phyloP scores from a whole-genome alignment of 495 filamentous ascomycete species.

The Tuber borchii region DNA sequence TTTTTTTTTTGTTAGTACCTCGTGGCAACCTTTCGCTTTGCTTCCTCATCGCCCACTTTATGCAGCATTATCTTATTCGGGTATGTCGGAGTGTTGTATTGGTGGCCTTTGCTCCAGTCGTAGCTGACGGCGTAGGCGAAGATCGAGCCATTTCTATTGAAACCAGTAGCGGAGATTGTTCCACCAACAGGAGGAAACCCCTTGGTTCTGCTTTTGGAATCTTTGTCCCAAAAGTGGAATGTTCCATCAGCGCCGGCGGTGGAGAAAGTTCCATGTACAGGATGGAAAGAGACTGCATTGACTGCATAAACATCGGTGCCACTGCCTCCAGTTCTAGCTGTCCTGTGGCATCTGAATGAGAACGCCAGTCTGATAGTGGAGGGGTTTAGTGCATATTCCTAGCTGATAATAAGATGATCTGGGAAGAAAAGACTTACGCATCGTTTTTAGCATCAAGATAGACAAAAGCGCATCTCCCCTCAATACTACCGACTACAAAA shows the following conservation, averaged over 20 bases:
- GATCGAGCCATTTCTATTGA: slow-evolving; percentile 68
- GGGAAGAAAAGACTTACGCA: slow-evolving; percentile 46
- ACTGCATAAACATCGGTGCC: slow-evolving; percentile 77
- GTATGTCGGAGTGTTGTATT: slow-evolving; percentile 59
- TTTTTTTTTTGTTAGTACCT: slow-evolving; percentile 33
- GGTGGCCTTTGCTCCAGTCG: slow-evolving; percentile 90
- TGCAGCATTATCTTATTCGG: slow-evolving; percentile 85
- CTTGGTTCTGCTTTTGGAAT: slow-evolving; percentile 77
- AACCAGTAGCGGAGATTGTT: slow-evolving; percentile 69
- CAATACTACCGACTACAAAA: slow-evolving; percentile 81
- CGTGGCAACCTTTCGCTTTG: slow-evolving; percentile 60
- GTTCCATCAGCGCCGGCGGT: slow-evolving; percentile 85
- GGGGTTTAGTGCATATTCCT: slow-evolving; percentile 10
- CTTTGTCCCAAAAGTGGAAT: slow-evolving; percentile 88
- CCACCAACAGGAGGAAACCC: slow-evolving; percentile 80
- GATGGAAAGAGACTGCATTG: slow-evolving; percentile 85
- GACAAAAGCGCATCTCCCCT: slow-evolving; percentile 82
- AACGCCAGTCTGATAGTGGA: slow-evolving; percentile 59
- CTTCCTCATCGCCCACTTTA: slow-evolving; percentile 66
- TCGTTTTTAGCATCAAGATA: slow-evolving; percentile 82
- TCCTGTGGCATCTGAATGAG: slow-evolving; percentile 89
- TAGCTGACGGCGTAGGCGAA: slow-evolving; percentile 91
- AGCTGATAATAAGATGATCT: background rate
- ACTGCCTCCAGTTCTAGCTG: slow-evolving; percentile 58
- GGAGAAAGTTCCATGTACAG: slow-evolving; percentile 71